These are phyloP conservation scores for Royoungia palumana DNA, from an alignment of 768 basidiomycete genomes.

Conservation along the genomic window DNA sequence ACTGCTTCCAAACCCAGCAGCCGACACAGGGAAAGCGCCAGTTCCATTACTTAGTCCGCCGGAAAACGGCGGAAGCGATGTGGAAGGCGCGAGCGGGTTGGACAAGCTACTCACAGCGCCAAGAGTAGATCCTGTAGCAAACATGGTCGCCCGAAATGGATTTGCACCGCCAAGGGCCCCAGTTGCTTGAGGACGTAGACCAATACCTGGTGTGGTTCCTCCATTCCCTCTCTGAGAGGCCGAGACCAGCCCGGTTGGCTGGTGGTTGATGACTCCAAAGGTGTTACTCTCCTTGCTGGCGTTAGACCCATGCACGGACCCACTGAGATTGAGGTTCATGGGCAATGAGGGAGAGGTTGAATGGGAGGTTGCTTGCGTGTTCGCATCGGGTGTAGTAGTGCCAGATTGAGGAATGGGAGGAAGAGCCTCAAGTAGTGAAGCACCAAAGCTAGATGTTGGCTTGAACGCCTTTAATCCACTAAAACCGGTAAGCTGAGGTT, in stretches of 20 bases:
- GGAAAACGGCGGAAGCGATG: constrained; percentile 27
- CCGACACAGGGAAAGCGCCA: constrained; percentile 4
- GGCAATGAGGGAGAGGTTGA: constrained; percentile 26
- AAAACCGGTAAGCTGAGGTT: constrained; percentile 48
- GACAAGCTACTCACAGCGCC: constrained; percentile 1
- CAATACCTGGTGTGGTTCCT: constrained; percentile 38
- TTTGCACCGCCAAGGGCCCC: constrained; percentile 50
- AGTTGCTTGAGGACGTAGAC: constrained; percentile 59
- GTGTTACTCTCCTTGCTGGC: constrained; percentile 17
- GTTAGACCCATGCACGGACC: constrained; percentile 8
- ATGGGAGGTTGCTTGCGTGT: constrained; percentile 9
- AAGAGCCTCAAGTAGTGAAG: constrained; percentile 65
- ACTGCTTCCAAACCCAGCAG: constrained; percentile 16
- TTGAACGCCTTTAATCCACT: constrained; percentile 77
- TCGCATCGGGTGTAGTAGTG: constrained; percentile 43
- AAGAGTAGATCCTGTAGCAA: constrained; percentile 33
- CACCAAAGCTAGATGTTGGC: constrained; percentile 77
- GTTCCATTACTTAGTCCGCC: constrained; percentile 17
- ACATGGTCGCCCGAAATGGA: constrained; percentile 67
- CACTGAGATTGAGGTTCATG: constrained; percentile 12
- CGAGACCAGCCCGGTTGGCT: constrained; percentile 28
- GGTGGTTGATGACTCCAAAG: constrained; percentile 32
- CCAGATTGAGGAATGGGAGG: constrained; percentile 69
- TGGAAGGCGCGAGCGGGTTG: constrained; percentile 18
- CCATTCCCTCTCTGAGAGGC: constrained; percentile 13